Conservation (phyloP, 2,329 filamentous ascomycete species). For the Chalaropsis ovoidea region DNA sequence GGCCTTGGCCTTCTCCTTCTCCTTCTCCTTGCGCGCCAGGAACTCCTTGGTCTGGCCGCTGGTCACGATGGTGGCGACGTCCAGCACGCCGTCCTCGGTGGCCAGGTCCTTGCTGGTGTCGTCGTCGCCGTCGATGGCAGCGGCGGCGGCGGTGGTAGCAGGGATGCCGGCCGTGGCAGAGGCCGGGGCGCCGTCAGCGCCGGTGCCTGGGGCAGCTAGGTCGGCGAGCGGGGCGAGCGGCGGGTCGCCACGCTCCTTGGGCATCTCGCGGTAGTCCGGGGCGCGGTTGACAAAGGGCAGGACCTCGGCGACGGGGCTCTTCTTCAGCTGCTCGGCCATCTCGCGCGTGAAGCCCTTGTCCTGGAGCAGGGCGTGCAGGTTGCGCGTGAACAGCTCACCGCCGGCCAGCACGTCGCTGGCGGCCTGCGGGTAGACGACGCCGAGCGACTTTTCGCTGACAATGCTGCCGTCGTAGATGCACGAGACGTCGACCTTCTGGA, state of each 20-base stretch:
- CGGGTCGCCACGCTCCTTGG: slow-evolving; percentile 32
- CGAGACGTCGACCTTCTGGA: slow-evolving; percentile 84
- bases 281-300: slow-evolving; percentile 44
- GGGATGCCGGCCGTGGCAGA: slow-evolving; percentile 30
- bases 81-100: slow-evolving; percentile 62
- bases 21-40: slow-evolving; percentile 70
- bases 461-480: slow-evolving; percentile 76
- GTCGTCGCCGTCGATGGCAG: slow-evolving; percentile 34
- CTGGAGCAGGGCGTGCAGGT: slow-evolving; percentile 57
- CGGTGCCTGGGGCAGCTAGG: slow-evolving; percentile 24
- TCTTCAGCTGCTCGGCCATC: slow-evolving; percentile 62
- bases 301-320: slow-evolving; percentile 56
- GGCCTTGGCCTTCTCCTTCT: slow-evolving; percentile 58
- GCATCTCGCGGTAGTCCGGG: slow-evolving; percentile 42
- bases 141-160: slow-evolving; percentile 29
- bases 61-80: slow-evolving; percentile 76
- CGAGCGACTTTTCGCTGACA: slow-evolving; percentile 55
- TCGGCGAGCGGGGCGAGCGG: slow-evolving; percentile 27
- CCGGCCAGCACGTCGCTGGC: slow-evolving; percentile 49
- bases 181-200: slow-evolving; percentile 31
- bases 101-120: slow-evolving; percentile 35
- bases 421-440: slow-evolving; percentile 40
- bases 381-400: slow-evolving; percentile 74
- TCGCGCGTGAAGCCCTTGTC: slow-evolving; percentile 50
- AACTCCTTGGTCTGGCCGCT: slow-evolving; percentile 75